Percentiles rank a stretch among this genome's conserved stretches.
These are phyloP conservation scores for Fistulifera solaris DNA, from an alignment of 108 stramenopile species.

Conservation along the genomic window DNA sequence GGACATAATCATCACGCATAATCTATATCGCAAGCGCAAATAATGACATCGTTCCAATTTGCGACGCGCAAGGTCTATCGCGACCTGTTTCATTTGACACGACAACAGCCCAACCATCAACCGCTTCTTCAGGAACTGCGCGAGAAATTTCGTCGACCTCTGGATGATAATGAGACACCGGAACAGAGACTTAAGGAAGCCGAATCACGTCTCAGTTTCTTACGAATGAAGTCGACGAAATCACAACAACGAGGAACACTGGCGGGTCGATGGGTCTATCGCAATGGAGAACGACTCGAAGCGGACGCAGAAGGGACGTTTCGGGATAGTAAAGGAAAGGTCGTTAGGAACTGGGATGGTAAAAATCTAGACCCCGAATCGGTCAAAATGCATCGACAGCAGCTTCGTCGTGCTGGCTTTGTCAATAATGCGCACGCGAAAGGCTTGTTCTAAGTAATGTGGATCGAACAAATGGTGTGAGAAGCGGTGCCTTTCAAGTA, in stretches of 20 bases:
- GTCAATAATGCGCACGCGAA: conserved; percentile 79
- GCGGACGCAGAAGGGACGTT: conserved; percentile 11
- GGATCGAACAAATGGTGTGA: no score
- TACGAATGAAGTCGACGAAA: conserved; percentile 36
- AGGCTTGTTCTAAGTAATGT: conserved; percentile 57
- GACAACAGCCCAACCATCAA: conserved; percentile 33
- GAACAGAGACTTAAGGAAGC: conserved; percentile 44
- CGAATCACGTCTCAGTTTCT: conserved; percentile 47
- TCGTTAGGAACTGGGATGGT: conserved; percentile 65
- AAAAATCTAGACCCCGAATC: conserved; percentile 68
- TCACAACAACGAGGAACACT: not conserved
- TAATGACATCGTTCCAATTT: no score
- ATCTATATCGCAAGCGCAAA: no score
- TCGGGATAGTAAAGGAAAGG: conserved; percentile 38
- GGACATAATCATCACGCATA: no score
- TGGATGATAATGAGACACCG: conserved; percentile 25
- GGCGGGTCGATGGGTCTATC: conserved; percentile 38
- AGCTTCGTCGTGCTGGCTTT: conserved; percentile 62
- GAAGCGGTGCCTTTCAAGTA: no score
- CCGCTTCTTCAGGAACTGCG: conserved; percentile 32
- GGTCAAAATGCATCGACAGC: conserved; percentile 55
- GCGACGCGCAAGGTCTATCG: conserved; percentile 29
- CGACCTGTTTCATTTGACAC: conserved; percentile 34
- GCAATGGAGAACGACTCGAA: conserved; percentile 33
- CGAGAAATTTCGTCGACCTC: conserved; percentile 33